A percentile compares a stretch with the other conserved stretches of the same genome.
These are phyloP conservation scores for Exophiala sp. DNA, from an alignment of 2,329 filamentous ascomycete species.

Conservation along the genomic window DNA sequence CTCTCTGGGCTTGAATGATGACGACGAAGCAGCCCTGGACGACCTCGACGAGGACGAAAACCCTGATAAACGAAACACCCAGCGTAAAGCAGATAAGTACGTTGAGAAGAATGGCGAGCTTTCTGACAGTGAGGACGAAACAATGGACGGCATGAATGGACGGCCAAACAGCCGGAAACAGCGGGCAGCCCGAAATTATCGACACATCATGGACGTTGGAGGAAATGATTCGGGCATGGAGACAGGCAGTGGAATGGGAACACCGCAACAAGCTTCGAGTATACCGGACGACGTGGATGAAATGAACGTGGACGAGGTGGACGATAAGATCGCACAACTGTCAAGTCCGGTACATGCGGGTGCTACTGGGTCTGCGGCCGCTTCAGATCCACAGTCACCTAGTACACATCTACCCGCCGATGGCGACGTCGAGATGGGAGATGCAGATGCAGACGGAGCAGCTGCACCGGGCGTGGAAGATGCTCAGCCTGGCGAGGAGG, in stretches of 20 bases:
- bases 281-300: conserved; percentile 46
- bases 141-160: conserved; percentile 64
- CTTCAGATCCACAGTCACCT: conserved; percentile 19
- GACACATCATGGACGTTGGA: conserved; percentile 57
- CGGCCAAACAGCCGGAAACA: conserved; percentile 85
- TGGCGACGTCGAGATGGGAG: conserved; percentile 37
- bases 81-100: conserved; percentile 77
- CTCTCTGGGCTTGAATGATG: conserved; percentile 58
- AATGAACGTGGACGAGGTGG: conserved; percentile 35
- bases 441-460: conserved; percentile 38
- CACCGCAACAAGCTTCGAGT: conserved; percentile 43
- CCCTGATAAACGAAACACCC: conserved; percentile 75
- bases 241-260: conserved; percentile 46
- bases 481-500: conserved; percentile 26
- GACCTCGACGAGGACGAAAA: conserved; percentile 81
- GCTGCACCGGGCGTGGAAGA: conserved; percentile 34
- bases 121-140: conserved; percentile 86
- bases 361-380: conserved; percentile 18
- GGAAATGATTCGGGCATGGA: conserved; percentile 53
- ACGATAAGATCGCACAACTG: conserved; percentile 18
- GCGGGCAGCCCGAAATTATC: conserved; percentile 76
- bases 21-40: conserved; percentile 62
- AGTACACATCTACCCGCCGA: conserved; percentile 2
- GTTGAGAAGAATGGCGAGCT: conserved; percentile 75
- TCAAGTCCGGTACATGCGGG: conserved; percentile 10